These are phyloP conservation scores for Hypoxylon crocopeplum DNA, from an alignment of 495 filamentous ascomycete genomes.

Conservation along the genomic window DNA sequence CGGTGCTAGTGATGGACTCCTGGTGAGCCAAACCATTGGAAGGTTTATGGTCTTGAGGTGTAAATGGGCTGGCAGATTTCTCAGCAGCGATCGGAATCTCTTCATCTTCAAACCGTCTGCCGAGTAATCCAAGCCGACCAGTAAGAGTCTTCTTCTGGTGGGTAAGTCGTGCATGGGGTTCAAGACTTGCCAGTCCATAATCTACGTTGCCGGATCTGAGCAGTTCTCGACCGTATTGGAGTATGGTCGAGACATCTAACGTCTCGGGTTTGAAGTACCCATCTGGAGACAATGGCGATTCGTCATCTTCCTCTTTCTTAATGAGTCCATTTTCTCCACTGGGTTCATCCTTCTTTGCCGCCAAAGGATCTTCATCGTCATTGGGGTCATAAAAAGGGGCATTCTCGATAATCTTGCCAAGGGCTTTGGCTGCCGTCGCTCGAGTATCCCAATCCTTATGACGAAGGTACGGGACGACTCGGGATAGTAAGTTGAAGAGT, in stretches of 20 bases:
- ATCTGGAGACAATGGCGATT: slow-evolving; percentile 48
- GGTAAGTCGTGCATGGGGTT: slow-evolving; percentile 78
- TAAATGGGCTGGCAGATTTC: slow-evolving; percentile 44
- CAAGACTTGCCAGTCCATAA: slow-evolving; percentile 78
- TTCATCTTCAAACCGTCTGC: slow-evolving; percentile 80
- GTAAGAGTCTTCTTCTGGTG: slow-evolving; percentile 89
- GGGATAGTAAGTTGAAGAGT: slow-evolving; percentile 94
- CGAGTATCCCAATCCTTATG: slow-evolving; percentile 97
- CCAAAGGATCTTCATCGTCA: slow-evolving; percentile 49
- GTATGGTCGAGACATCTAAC: slow-evolving; percentile 78
- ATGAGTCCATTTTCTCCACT: slow-evolving; percentile 44
- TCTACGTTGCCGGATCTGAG: slow-evolving; percentile 85
- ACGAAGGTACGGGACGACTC: slow-evolving; percentile 89
- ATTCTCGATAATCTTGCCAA: slow-evolving; percentile 90
- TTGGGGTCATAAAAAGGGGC: slow-evolving; percentile 90
- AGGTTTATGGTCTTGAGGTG: slow-evolving; percentile 48
- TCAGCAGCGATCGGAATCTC: slow-evolving; percentile 64
- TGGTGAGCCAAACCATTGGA: slow-evolving; percentile 53
- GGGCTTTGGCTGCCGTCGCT: slow-evolving; percentile 86
- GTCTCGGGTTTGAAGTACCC: slow-evolving; percentile 72
- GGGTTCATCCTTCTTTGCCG: slow-evolving; percentile 59
- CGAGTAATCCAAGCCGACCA: slow-evolving; percentile 81
- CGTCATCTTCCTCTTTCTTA: slow-evolving; percentile 61
- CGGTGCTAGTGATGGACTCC: slow-evolving; percentile 40
- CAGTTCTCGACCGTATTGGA: slow-evolving; percentile 81